Evolutionary conservation across 352 stramenopile genomes (phyloP).

Genomic region (Globisporangium spiculum): DNA sequence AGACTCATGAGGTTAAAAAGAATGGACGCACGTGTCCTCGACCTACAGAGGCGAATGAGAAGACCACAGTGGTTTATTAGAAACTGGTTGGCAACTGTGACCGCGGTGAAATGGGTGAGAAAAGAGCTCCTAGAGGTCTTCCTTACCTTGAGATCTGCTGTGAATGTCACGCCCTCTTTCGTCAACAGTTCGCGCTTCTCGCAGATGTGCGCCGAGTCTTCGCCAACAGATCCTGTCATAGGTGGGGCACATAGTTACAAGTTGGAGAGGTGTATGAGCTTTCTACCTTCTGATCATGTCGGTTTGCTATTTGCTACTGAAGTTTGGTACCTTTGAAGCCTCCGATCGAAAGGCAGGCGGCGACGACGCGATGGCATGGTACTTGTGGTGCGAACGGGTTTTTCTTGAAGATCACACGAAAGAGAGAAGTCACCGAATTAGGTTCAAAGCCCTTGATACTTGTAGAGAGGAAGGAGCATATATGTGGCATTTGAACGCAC

Average conservation of each 20-base stretch:
- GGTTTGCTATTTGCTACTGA: no score
- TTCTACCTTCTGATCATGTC: no score
- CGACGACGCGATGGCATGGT: slow-evolving; percentile 77
- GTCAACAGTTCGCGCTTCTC: slow-evolving; percentile 65
- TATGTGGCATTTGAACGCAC: slow-evolving; percentile 21
- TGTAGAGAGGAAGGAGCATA: no score
- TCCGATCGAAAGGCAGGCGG: slow-evolving; percentile 59
- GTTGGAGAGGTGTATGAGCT: no score
- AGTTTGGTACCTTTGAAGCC: slow-evolving; percentile 57
- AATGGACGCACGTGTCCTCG: slow-evolving; percentile 39
- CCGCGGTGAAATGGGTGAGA: not conserved
- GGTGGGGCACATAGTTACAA: no score
- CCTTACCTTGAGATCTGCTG: slow-evolving; percentile 54
- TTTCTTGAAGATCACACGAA: slow-evolving; percentile 25
- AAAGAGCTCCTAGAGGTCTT: not conserved
- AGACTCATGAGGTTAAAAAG: slow-evolving; percentile 23
- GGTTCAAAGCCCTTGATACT: no score
- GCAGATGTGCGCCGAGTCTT: slow-evolving; percentile 54
- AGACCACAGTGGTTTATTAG: not conserved
- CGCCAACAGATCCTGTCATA: slow-evolving; percentile 45
- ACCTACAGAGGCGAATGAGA: slow-evolving; percentile 30
- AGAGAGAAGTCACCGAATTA: no score
- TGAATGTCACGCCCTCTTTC: slow-evolving; percentile 67
- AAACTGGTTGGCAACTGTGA: not conserved
- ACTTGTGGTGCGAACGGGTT: slow-evolving; percentile 81